Conservation (phyloP, 1,139 yeast species). For the Lipomyces yarrowii region DNA sequence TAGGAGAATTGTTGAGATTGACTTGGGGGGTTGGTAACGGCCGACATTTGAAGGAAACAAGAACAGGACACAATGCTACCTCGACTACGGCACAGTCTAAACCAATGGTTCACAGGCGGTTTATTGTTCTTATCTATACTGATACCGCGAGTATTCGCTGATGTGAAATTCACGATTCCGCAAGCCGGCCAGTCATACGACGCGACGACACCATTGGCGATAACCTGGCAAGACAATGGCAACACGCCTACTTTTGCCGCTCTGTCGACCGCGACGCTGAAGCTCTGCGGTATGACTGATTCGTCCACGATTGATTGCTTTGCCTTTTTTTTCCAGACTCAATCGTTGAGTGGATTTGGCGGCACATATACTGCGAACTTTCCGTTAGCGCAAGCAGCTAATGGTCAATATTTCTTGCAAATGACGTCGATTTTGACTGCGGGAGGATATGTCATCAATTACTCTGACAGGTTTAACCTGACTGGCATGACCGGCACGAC, state of each 20-base stretch:
- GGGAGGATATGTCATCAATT: slow-evolving; percentile 65
- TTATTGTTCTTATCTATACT: slow-evolving; percentile 9
- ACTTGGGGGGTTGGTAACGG: not conserved
- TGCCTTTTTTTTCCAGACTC: slow-evolving; percentile 39
- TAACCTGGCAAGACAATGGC: slow-evolving; percentile 66
- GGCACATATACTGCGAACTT: slow-evolving; percentile 49
- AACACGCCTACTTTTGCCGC: slow-evolving; percentile 51
- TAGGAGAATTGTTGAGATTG: not conserved
- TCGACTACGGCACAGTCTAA: not conserved
- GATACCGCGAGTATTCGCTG: slow-evolving; percentile 47
- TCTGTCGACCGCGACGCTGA: slow-evolving; percentile 53
- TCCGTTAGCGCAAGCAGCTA: slow-evolving; percentile 51
- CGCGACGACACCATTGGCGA: slow-evolving; percentile 54
- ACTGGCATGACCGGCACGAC: slow-evolving; percentile 69
- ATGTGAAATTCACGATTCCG: slow-evolving; percentile 61
- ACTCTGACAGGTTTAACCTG: slow-evolving; percentile 66
- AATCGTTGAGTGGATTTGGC: slow-evolving; percentile 40
- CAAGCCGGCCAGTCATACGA: slow-evolving; percentile 51
- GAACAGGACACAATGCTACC: not conserved
- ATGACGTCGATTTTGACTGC: slow-evolving; percentile 51
- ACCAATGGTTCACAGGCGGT: not conserved
- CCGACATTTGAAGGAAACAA: not conserved
- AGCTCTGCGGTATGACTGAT: slow-evolving; percentile 71
- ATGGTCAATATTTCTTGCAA: slow-evolving; percentile 74
- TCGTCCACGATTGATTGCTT: slow-evolving; percentile 49